A percentile compares a stretch with the other conserved stretches of the same genome.
Conservation (phyloP, 75 land plant genomes). For the Chamaecyparis obtusa region DNA sequence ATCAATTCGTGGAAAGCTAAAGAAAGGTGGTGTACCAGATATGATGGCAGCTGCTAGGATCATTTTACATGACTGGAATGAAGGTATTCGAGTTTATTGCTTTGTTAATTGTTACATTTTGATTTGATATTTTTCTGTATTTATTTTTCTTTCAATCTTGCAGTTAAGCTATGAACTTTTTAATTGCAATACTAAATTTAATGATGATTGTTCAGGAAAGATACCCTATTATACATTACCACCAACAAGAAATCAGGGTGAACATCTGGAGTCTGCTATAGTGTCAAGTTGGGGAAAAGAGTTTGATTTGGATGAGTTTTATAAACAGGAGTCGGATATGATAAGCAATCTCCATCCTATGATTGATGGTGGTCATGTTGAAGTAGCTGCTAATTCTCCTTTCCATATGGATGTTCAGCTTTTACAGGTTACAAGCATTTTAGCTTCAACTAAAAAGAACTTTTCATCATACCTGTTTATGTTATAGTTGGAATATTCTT, state of each 20-base stretch:
- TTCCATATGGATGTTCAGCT: conserved; percentile 61
- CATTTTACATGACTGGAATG: conserved; percentile 96
- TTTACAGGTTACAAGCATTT: conserved; percentile 44
- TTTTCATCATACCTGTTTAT: background rate
- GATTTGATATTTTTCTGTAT: background rate
- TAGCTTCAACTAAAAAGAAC: background rate
- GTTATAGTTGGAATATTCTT: background rate
- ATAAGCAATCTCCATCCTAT: conserved; percentile 73
- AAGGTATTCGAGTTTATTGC: conserved; percentile 46
- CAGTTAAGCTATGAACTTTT: background rate
- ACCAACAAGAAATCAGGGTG: conserved; percentile 56
- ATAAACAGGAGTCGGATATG: conserved; percentile 67
- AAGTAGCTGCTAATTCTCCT: conserved; percentile 70
- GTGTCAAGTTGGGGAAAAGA: conserved; percentile 79
- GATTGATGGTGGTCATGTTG: conserved; percentile 59
- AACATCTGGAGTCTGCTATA: conserved; percentile 51
- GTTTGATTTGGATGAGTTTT: conserved; percentile 80
- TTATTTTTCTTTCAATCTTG: background rate
- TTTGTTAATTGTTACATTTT: conserved; percentile 1
- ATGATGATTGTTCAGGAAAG: conserved; percentile 57
- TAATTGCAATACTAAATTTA: background rate
- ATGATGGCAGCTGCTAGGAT: conserved; percentile 82
- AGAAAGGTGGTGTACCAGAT: conserved; percentile 89
- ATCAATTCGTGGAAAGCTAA: conserved; percentile 79
- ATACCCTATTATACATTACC: conserved; percentile 91